Percentiles rank a stretch among this genome's conserved stretches.
Conservation (phyloP, 208 protist species). For the Histomonas meleagridis region DNA sequence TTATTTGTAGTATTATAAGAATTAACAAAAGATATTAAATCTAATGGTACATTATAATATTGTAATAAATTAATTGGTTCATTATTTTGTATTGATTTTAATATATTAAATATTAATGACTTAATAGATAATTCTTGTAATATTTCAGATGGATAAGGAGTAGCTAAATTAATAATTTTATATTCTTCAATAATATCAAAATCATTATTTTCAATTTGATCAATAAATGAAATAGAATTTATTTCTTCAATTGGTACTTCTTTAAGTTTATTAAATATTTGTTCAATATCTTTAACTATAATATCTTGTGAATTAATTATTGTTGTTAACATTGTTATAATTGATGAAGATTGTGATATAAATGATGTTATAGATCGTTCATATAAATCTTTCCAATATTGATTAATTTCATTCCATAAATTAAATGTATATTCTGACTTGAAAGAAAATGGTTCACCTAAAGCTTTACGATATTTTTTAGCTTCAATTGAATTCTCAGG, state of each 20-base stretch:
- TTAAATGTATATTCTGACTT: background rate
- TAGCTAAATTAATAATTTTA: background rate
- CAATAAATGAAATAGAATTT: background rate
- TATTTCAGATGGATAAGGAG: background rate
- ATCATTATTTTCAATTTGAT: background rate
- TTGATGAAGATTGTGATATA: background rate
- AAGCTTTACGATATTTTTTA: background rate
- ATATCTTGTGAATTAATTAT: background rate
- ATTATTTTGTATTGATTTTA: background rate
- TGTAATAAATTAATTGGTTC: background rate
- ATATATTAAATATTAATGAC: background rate
- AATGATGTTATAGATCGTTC: background rate
- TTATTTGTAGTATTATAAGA: background rate
- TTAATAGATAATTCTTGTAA: background rate
- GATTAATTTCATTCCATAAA: background rate
- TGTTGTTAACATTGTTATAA: background rate
- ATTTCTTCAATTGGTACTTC: background rate
- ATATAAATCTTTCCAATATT: background rate
- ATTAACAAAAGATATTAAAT: background rate
- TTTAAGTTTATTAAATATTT: background rate
- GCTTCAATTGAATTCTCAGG: background rate
- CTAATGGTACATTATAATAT: background rate
- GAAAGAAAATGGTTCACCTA: constrained; percentile 24
- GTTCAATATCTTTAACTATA: background rate
- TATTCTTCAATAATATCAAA: background rate